Percentiles rank a stretch among this genome's conserved stretches.
Evolutionary conservation across 2,329 filamentous ascomycete species (phyloP).

Genomic region (Lithohypha guttulata): DNA sequence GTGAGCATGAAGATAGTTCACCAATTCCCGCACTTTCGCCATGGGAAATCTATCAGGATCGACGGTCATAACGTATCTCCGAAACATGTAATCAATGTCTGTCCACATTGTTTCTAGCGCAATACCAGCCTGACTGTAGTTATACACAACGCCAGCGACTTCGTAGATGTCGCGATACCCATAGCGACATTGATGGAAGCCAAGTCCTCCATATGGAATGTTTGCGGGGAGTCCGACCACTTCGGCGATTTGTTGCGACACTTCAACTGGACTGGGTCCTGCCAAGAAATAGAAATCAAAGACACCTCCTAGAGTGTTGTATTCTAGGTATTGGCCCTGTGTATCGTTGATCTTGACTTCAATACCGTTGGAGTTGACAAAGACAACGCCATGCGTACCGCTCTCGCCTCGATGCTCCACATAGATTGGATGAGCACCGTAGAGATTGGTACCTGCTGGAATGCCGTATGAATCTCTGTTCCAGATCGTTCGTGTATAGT

Average conservation of each 20-base stretch:
- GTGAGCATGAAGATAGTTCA: conserved; percentile 53
- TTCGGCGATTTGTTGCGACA: conserved; percentile 49
- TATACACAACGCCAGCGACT: conserved; percentile 34
- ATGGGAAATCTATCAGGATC: conserved; percentile 29
- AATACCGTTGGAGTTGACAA: conserved; percentile 66
- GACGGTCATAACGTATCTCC: conserved; percentile 13
- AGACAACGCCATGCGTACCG: conserved; percentile 55
- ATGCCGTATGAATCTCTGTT: conserved; percentile 55
- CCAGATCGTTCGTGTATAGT: conserved; percentile 62
- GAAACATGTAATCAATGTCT: conserved; percentile 19
- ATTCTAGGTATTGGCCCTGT: conserved; percentile 59
- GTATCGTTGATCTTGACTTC: conserved; percentile 63
- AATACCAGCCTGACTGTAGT: conserved; percentile 33
- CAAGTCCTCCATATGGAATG: conserved; percentile 55
- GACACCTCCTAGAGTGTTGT: conserved; percentile 67
- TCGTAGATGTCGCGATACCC: conserved; percentile 45
- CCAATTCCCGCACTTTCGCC: conserved; percentile 50
- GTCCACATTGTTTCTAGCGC: conserved; percentile 37
- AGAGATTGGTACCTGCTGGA: conserved; percentile 55
- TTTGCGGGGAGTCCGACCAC: conserved; percentile 48
- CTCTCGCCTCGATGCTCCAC: conserved; percentile 54
- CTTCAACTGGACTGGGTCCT: conserved; percentile 48
- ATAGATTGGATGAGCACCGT: conserved; percentile 66
- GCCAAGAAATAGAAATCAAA: conserved; percentile 61
- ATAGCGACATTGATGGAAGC: conserved; percentile 53